Base-by-base conservation (phyloP, 805 yeast species). In the Candida chilensis region DNA sequence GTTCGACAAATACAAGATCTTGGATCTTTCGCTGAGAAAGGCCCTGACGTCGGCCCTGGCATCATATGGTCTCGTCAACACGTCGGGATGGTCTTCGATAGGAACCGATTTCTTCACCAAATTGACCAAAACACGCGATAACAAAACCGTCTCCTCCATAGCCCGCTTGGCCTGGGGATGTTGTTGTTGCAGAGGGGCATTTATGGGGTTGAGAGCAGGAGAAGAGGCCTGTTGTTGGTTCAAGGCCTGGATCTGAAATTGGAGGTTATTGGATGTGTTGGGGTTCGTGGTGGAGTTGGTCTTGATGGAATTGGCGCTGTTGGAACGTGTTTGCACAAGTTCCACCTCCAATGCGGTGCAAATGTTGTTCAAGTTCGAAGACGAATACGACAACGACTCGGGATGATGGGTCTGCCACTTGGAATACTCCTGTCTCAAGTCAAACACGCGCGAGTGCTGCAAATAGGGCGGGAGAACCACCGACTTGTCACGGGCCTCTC, bases 401-500 rank as follows among this genome's bases (percentile, higher is more conserved):
- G 85, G 79, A 40, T 74, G 74, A 4, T 64, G 38, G 19, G 56
- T 57, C 50, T 78, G 83, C 83, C 86, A 81, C 41, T 74, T 78
- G 25, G 67, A 48, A 51, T 69, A 85, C 52, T 88, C 96, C 36
- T 69, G 71, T 47, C 71, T 68, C 37, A 87, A 55, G 51, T 85
- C 95, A 53, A 84, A 86, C 16, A 80, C 67, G 27, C 77, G 64
- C 3, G 95, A 82, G 39, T 78, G 78, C 48, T 78, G 84, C 35
- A 88, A 55, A 48, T 79, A 84, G 4, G 71, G 63, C 0, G 95
- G 95, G 33, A 87, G 63, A 4, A 64, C 68, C 34, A 81, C 76
- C 8, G 73, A 68, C 47, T 80, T 74, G 47, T 84, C 94, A 24
- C 85, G 64, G 5, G 94, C 84, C 49, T 86, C 94, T 28, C 94